Base-by-base conservation (phyloP, 495 filamentous ascomycete genomes). In the Cryomyces minteri region DNA sequence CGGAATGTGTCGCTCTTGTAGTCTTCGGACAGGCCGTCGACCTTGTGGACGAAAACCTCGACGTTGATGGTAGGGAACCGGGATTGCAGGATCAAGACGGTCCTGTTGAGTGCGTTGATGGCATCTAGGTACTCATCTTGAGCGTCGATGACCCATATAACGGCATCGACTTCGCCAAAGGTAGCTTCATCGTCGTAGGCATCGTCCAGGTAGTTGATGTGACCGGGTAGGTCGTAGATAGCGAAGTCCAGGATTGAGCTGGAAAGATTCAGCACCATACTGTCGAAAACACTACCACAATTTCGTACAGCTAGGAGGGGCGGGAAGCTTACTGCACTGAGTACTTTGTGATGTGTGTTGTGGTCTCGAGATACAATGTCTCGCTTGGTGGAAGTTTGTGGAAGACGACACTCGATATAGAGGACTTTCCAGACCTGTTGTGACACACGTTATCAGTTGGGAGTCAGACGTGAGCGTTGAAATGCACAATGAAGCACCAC, bases 201-300 rank as follows among this genome's bases (percentile, higher is more conserved):
- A 31, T 71, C 81, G 61, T 94, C 84, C 43, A 86, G 73, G 48
- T 87, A 84, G 60, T 94, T 81, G 44, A 96, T 74, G 58, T 95
- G 86, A 30, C 88, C 86, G 0, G 92, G 90, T 44, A 98, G 85
- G 56, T 98, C 90, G 84, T 85, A 94, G 31, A 95, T 82, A 58
- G 96, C 88, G 56, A 98, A 94, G 55, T 95, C 87, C 86, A 96
- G 93, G 53, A 98, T 95, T 5, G 88, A 94, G 55, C 88, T 94
- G 47, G 36, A 30, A 41, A 37, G 34, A n/a, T n/a, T n/a, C n/a
- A n/a, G n/a, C n/a, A n/a, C n/a, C n/a, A n/a, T n/a, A n/a, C n/a
- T n/a, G n/a, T n/a, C n/a, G n/a, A n/a, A n/a, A n/a, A n/a, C n/a
- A n/a, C n/a, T n/a, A n/a, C n/a, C n/a, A n/a, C n/a, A n/a, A n/a